Evolutionary conservation across 768 basidiomycete genomes (phyloP).

Genomic region (Boletus vermiculosoides): DNA sequence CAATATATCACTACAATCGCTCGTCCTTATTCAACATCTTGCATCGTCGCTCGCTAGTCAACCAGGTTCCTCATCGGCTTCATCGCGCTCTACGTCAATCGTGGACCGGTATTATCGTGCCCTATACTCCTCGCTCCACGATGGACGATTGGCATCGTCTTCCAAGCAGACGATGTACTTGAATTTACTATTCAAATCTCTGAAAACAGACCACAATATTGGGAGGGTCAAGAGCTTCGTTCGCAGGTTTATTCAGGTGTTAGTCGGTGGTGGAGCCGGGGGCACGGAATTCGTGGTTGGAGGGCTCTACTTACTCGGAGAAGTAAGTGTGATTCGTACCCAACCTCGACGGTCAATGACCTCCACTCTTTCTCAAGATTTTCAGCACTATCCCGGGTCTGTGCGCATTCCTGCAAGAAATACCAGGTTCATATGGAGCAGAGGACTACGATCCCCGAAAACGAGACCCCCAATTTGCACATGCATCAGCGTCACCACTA

Average conservation of each 20-base stretch:
- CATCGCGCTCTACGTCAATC: constrained; percentile 45
- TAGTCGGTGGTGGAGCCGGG: constrained; percentile 66
- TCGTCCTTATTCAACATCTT: constrained; percentile 87
- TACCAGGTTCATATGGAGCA: constrained; percentile 29
- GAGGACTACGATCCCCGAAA: constrained; percentile 79
- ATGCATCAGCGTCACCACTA: constrained; percentile 74
- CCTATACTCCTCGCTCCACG: constrained; percentile 86
- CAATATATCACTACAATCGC: constrained; percentile 92
- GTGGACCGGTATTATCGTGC: constrained; percentile 75
- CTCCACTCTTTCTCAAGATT: constrained; percentile 37
- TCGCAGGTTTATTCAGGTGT: constrained; percentile 77
- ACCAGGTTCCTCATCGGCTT: constrained; percentile 41
- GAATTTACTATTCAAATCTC: constrained; percentile 86
- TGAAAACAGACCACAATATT: constrained; percentile 63
- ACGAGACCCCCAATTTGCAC: constrained; percentile 84
- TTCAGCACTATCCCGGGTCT: constrained; percentile 50
- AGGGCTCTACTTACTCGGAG: constrained; percentile 81
- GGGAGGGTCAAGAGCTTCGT: constrained; percentile 79
- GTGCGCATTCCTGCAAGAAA: constrained; percentile 42
- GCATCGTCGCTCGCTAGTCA: constrained; percentile 49
- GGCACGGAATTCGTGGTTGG: constrained; percentile 88
- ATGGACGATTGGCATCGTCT: constrained; percentile 73
- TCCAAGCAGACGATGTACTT: constrained; percentile 97
- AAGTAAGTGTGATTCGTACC: constrained; percentile 50
- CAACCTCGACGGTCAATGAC: not conserved